phyloP scores from a whole-genome alignment of 1,139 yeast species.

The Magnusiomyces suaveolens region DNA sequence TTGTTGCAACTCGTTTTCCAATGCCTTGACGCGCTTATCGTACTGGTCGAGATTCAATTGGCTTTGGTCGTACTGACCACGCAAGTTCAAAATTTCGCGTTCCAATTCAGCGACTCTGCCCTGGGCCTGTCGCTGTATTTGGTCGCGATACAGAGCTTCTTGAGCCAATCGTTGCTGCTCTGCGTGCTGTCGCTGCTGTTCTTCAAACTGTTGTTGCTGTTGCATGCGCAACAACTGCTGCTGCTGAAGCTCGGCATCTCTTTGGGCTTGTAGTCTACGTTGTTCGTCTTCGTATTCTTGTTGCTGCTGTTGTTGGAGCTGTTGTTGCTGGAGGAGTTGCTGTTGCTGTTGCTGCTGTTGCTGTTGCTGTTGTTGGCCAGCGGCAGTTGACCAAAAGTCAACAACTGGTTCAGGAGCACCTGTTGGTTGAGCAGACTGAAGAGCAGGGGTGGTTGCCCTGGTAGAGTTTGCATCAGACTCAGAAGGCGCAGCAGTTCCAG shows the following conservation, averaged over 20 bases:
- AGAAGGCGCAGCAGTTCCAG: slow-evolving; percentile 28
- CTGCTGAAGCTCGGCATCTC: slow-evolving; percentile 39
- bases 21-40: slow-evolving; percentile 72
- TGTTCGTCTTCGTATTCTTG: slow-evolving; percentile 43
- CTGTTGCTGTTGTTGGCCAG: slow-evolving; percentile 34
- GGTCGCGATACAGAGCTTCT: slow-evolving; percentile 59
- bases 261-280: slow-evolving; percentile 41
- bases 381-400: slow-evolving; percentile 43
- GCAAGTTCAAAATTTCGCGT: slow-evolving; percentile 64
- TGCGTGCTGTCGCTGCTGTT: slow-evolving; percentile 52
- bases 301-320: slow-evolving; percentile 35
- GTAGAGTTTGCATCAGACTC: slow-evolving; percentile 27
- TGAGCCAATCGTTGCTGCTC: slow-evolving; percentile 73
- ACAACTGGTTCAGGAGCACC: slow-evolving; percentile 29
- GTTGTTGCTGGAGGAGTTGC: slow-evolving; percentile 29
- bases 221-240: slow-evolving; percentile 41
- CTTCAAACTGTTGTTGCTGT: slow-evolving; percentile 65
- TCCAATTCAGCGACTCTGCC: slow-evolving; percentile 76
- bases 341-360: slow-evolving; percentile 36
- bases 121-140: slow-evolving; percentile 66
- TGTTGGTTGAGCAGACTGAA: slow-evolving; percentile 40
- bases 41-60: slow-evolving; percentile 79
- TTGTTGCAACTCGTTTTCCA: slow-evolving; percentile 63
- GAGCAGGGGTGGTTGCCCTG: slow-evolving; percentile 37
- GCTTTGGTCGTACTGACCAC: slow-evolving; percentile 80